Base-by-base conservation (phyloP, 352 stramenopile genomes). In the Pythium sukuiense region DNA sequence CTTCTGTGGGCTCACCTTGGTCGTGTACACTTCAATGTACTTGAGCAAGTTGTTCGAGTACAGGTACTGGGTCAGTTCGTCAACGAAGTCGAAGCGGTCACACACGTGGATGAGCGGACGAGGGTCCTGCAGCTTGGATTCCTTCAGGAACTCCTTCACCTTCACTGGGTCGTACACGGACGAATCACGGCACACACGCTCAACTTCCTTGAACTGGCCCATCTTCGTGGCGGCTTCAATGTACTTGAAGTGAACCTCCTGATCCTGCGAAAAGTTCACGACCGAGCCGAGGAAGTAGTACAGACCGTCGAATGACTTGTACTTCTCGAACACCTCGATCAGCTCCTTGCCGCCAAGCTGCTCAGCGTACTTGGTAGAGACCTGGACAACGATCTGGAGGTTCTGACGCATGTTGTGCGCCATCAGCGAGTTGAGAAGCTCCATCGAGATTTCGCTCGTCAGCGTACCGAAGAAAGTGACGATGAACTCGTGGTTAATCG, bases 1-100 rank as follows among this genome's bases (percentile, higher is more conserved):
- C 88, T 99, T 99, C 65, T 98, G 89, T 8, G 97, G 97, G 65
- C 95, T 99, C 24, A 95, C 87, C 76, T 99, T 99, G 37, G 94
- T 98, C 55, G 98, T 96, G 79, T 99, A 99, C 65, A 99, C 97
- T 76, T 99, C 98, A 72, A 99, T 99, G 86, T 99, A 99, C 86
- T 99, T 99, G 63, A 99, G 85, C 59, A 99, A 76, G 81, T 99
- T 99, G 91, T 99, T 99, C 55, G 97, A 94, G 89, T 99, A 99
- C 59, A 99, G 73, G 83, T 99, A 99, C 66, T 99, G 96, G 39
- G 98, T 99, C 72, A 99, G 83, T 73, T 99, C 98, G 64, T 99
- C 98, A 49, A 99, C 96, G 71, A 99, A 99, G 70, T 99, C 97
- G 76, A 98, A 97, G 55, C 98, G 96, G 76, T 99, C 98, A 79